Evolutionary conservation across 208 protist species (phyloP).

Genomic region (Crithidia expoeki): DNA sequence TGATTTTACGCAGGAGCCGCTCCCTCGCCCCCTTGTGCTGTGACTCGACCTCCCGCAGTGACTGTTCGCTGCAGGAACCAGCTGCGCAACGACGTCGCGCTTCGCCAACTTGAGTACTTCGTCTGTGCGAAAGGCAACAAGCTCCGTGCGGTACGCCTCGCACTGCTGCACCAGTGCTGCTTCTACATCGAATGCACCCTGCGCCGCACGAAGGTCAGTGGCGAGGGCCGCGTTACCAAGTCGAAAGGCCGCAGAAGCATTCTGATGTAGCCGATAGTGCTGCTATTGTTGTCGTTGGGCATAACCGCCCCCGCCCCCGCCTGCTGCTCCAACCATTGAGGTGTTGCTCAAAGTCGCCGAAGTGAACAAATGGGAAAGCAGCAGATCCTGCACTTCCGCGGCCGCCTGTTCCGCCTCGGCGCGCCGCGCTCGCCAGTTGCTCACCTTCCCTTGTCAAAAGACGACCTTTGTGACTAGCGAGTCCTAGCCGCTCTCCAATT

Average conservation of each 20-base stretch:
- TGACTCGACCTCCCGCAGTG: slow-evolving; percentile 33
- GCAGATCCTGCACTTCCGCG: slow-evolving; percentile 32
- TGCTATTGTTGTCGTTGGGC: background rate
- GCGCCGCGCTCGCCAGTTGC: slow-evolving; percentile 34
- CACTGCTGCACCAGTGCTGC: slow-evolving; percentile 41
- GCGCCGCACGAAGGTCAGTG: slow-evolving; percentile 11
- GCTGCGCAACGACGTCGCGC: slow-evolving; percentile 22
- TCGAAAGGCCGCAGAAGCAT: background rate
- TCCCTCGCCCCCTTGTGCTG: slow-evolving; percentile 34
- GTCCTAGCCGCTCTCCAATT: slow-evolving; percentile 44
- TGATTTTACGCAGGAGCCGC: slow-evolving; percentile 46
- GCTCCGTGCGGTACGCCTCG: slow-evolving; percentile 50
- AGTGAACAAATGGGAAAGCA: slow-evolving; percentile 17
- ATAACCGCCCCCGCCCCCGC: background rate
- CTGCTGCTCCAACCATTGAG: background rate
- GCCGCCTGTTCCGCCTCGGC: slow-evolving; percentile 32
- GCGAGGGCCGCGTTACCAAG: slow-evolving; percentile 6
- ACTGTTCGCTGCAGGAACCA: slow-evolving; percentile 31
- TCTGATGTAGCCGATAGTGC: background rate
- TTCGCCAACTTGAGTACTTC: slow-evolving; percentile 29
- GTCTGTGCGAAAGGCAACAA: slow-evolving; percentile 55
- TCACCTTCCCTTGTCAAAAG: slow-evolving; percentile 31
- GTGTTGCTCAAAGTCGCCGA: slow-evolving; percentile 9
- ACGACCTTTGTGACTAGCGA: slow-evolving; percentile 54
- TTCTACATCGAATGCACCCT: slow-evolving; percentile 22